Evolutionary conservation across 2,329 filamentous ascomycete genomes (phyloP).

Genomic region (Aspergillus awamori): DNA sequence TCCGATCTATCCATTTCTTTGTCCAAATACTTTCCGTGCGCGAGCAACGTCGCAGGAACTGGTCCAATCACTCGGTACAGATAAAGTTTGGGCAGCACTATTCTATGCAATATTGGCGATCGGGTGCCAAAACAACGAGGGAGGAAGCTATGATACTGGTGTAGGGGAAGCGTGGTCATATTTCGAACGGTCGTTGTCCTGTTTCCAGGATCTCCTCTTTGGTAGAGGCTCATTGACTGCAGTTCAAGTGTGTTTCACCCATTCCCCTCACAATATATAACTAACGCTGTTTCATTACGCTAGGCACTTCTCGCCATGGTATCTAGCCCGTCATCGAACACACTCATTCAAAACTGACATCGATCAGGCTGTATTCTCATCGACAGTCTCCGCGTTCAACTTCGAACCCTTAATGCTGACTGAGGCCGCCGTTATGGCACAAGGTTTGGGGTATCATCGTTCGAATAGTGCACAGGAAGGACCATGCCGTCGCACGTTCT

Average conservation of each 20-base stretch:
- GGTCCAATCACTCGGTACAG: conserved; percentile 55
- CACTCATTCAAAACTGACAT: not conserved
- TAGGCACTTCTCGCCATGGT: conserved; percentile 33
- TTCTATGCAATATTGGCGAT: conserved; percentile 44
- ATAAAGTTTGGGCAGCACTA: conserved; percentile 51
- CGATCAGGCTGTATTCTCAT: conserved; percentile 40
- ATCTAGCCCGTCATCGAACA: not conserved
- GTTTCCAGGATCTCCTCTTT: conserved; percentile 25
- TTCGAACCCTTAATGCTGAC: conserved; percentile 37
- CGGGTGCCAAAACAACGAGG: conserved; percentile 39
- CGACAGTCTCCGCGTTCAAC: conserved; percentile 40
- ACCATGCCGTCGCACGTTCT: conserved; percentile 37
- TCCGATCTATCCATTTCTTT: conserved; percentile 46
- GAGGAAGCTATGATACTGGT: conserved; percentile 43
- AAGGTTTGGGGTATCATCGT: conserved; percentile 35
- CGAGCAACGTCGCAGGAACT: conserved; percentile 48
- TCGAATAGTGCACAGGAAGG: conserved; percentile 18
- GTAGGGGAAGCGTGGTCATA: conserved; percentile 42
- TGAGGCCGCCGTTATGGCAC: conserved; percentile 41
- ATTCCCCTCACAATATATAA: too few relatives aligned
- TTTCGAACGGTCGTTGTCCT: conserved; percentile 17
- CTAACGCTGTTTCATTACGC: not conserved
- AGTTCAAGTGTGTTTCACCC: not conserved
- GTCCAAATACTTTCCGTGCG: conserved; percentile 38
- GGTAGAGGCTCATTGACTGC: not conserved